Percentiles rank a stretch among this genome's conserved stretches.
These are phyloP conservation scores for Stereum hirsutum DNA, from an alignment of 1,284 basidiomycete genomes.

Conservation along the genomic window DNA sequence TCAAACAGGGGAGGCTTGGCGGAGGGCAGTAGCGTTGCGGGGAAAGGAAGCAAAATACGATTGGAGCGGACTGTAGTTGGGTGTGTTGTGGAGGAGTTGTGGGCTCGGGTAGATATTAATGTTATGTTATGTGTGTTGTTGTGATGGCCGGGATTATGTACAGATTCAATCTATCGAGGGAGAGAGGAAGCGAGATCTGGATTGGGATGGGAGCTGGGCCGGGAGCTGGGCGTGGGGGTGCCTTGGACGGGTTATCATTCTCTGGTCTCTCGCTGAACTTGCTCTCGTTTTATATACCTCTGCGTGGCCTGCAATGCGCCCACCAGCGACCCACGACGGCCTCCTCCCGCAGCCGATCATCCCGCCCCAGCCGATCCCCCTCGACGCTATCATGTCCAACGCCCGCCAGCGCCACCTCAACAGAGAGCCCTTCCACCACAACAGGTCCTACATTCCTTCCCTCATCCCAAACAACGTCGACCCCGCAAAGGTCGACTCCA, in stretches of 20 bases:
- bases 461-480: conserved; percentile 46
- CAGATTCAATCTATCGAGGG: too few relatives aligned
- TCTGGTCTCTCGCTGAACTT: not conserved
- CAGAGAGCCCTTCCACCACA: not conserved
- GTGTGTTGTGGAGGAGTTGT: too few relatives aligned
- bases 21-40: too few relatives aligned
- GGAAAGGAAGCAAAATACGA: too few relatives aligned
- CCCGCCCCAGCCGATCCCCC: not conserved
- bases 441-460: conserved; percentile 31
- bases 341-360: not conserved
- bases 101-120: too few relatives aligned
- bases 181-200: too few relatives aligned
- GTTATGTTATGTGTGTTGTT: too few relatives aligned
- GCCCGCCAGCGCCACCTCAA: conserved; percentile 14
- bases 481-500: conserved; percentile 52
- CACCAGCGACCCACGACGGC: not conserved
- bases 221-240: not conserved
- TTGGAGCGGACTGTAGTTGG: too few relatives aligned
- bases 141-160: too few relatives aligned
- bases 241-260: not conserved
- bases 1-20: too few relatives aligned
- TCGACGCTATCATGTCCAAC: not conserved
- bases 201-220: not conserved
- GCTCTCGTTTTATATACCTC: not conserved
- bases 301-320: not conserved